Base-by-base conservation (phyloP, 192 early-diverging fungal species). In the Paraglomus brasilianum region DNA sequence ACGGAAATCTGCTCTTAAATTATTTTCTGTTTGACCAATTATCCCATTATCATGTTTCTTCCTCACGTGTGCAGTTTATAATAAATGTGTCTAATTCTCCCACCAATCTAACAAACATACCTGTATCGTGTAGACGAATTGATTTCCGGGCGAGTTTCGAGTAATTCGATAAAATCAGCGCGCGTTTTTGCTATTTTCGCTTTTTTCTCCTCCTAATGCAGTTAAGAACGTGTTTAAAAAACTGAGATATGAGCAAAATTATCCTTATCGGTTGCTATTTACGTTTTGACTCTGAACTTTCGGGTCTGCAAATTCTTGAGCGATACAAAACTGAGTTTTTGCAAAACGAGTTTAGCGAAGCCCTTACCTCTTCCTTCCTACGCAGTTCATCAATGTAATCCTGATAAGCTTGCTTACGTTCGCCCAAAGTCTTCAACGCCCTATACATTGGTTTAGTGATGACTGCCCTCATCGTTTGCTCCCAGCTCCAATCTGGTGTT, bases 401-500 rank as follows among this genome's bases (percentile, higher is more conserved):
- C 38, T 90, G 77, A 73, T 95, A 98, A 0, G 91, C 92, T 3
- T 81, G 75, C 70, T 94, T 95, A 40, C 95, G 85, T 67, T 96
- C 94, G 0, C 82, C 67, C 7, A 92, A 78, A 0, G 94, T 91
- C 52, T 88, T 91, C 13, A 98, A 73, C 0, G 88, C 86, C 2
- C 89, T 82, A 72, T 98, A 98, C 76, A 89, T 82, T 4, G 92
- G 91, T 45, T 95, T 86, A 48, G 87, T 86, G 46, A 91, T 90
- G 10, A 92, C 90, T 5, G 87, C 87, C 11, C 92, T 87, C 85
- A 97, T 88, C 9, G 93, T 86, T 68, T 95, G 85, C 66, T 95
- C 94, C 97, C 97, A 97, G 10, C 89, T 88, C 95, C 95, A 96
- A 39, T 87, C 80, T 15, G 90, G 75, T 36, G 83, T 83, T 0